Conservation (phyloP, 208 protist species). For the Herpetomonas tarakana region DNA sequence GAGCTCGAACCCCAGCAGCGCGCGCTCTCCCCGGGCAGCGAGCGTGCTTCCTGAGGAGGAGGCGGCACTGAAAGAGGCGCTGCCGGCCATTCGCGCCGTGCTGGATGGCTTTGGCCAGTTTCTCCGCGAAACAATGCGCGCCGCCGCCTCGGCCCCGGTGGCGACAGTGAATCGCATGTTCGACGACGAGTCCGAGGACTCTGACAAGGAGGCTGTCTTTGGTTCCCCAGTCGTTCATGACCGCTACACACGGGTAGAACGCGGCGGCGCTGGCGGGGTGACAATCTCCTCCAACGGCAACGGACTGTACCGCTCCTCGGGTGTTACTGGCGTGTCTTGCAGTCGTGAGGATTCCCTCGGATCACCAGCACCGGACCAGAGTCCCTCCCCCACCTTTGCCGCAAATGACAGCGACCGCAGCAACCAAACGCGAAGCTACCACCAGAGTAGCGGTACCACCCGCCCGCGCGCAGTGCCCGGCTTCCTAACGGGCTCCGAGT, state of each 20-base stretch:
- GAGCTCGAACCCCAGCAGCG: background rate
- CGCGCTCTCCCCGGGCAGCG: background rate
- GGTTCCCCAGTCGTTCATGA: too few species aligned
- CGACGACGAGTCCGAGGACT: background rate
- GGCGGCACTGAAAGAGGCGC: slow-evolving; percentile 6
- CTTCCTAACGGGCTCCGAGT: background rate
- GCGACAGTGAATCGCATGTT: background rate
- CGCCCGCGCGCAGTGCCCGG: background rate
- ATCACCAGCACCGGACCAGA: too few species aligned
- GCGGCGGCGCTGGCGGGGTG: too few species aligned
- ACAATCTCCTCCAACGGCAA: too few species aligned
- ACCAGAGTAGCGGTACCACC: too few species aligned
- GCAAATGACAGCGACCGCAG: too few species aligned
- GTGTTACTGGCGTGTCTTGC: too few species aligned
- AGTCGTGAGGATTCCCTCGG: too few species aligned
- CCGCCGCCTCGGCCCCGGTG: background rate
- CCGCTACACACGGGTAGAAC: too few species aligned
- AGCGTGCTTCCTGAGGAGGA: background rate
- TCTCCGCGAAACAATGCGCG: background rate
- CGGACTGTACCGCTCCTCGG: too few species aligned
- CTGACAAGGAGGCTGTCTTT: background rate
- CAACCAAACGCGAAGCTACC: too few species aligned
- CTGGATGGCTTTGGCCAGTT: slow-evolving; percentile 8
- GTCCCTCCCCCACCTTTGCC: too few species aligned
- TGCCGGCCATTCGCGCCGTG: slow-evolving; percentile 3